A percentile compares a stretch with the other conserved stretches of the same genome.
These are phyloP conservation scores for Dactylonectria macrodidyma DNA, from an alignment of 2,329 filamentous ascomycete genomes.

Conservation along the genomic window DNA sequence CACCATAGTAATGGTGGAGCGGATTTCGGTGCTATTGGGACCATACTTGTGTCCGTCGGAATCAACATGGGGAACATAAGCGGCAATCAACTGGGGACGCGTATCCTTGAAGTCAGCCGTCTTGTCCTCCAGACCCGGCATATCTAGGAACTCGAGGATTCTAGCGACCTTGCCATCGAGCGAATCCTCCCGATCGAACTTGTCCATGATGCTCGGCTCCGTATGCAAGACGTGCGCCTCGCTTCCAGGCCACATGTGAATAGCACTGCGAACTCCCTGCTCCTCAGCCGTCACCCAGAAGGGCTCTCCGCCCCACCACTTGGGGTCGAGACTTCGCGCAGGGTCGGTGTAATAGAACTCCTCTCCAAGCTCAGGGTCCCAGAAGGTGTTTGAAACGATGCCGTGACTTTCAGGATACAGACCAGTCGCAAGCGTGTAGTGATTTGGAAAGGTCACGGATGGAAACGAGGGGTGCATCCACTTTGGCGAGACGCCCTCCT, in stretches of 20 bases:
- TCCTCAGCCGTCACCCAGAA: conserved; percentile 94
- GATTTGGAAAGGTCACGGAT: conserved; percentile 96
- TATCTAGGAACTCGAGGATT: conserved; percentile 87
- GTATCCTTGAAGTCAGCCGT: conserved; percentile 65
- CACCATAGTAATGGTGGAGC: conserved; percentile 81
- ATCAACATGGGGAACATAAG: conserved; percentile 96
- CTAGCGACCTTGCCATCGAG: conserved; percentile 83
- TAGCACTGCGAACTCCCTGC: conserved; percentile 82
- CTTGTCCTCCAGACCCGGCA: conserved; percentile 78
- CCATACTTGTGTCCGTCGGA: conserved; percentile 88
- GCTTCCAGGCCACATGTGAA: conserved; percentile 99
- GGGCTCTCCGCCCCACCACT: conserved; percentile 97
- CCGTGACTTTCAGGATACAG: conserved; percentile 94
- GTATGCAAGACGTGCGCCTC: conserved; percentile 86
- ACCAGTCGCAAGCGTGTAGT: conserved; percentile 93
- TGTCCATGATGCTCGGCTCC: conserved; percentile 86
- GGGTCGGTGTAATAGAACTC: conserved; percentile 93
- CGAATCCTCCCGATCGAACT: conserved; percentile 83
- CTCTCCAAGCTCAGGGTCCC: conserved; percentile 82
- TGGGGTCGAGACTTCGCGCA: conserved; percentile 80
- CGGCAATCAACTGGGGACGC: conserved; percentile 91
- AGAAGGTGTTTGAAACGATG: conserved; percentile 94
- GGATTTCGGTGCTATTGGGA: conserved; percentile 94
- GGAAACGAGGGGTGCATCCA: conserved; percentile 98
- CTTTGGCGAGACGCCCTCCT: conserved; percentile 87